These are phyloP conservation scores for Aspergillus sergii DNA, from an alignment of 2,329 filamentous ascomycete genomes.

Conservation along the genomic window DNA sequence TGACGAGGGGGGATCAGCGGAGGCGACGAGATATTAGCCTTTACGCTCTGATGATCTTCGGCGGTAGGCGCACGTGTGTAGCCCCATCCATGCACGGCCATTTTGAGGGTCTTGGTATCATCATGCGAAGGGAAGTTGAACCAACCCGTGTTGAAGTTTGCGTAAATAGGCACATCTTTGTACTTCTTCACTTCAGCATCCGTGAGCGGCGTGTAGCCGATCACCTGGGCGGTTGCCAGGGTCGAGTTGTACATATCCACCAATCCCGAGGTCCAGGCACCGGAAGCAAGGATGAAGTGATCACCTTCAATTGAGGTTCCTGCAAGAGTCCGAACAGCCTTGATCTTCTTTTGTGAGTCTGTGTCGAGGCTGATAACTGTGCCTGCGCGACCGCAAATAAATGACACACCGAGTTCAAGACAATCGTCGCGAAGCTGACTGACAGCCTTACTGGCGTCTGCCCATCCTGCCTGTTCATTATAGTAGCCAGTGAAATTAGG, in stretches of 20 bases:
- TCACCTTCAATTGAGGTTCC: slow-evolving; percentile 20
- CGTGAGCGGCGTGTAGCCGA: slow-evolving; percentile 32
- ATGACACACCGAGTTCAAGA: slow-evolving; percentile 19
- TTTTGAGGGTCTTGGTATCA: slow-evolving; percentile 28
- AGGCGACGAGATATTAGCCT: slow-evolving; percentile 22
- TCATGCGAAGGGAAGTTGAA: slow-evolving; percentile 35
- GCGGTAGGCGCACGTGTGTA: slow-evolving; percentile 46
- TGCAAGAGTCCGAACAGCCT: slow-evolving; percentile 16
- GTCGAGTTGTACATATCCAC: slow-evolving; percentile 23
- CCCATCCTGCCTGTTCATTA: slow-evolving; percentile 28
- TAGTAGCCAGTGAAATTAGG: slow-evolving; percentile 22
- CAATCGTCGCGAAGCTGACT: slow-evolving; percentile 19
- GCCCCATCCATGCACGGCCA: slow-evolving; percentile 33
- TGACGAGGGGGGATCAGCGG: slow-evolving; percentile 16
- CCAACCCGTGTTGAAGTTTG: slow-evolving; percentile 30
- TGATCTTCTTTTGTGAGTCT: slow-evolving; percentile 8
- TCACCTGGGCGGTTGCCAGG: slow-evolving; percentile 18
- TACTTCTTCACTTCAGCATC: slow-evolving; percentile 32
- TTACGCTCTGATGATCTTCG: slow-evolving; percentile 10
- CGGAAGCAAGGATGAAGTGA: slow-evolving; percentile 26
- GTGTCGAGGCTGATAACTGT: slow-evolving; percentile 24
- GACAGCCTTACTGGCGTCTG: slow-evolving; percentile 24
- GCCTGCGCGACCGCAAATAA: slow-evolving; percentile 15
- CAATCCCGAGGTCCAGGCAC: slow-evolving; percentile 27
- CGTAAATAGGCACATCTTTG: slow-evolving; percentile 39